phyloP scores from a whole-genome alignment of 768 basidiomycete species.

The Sarcomyxa edulis region DNA sequence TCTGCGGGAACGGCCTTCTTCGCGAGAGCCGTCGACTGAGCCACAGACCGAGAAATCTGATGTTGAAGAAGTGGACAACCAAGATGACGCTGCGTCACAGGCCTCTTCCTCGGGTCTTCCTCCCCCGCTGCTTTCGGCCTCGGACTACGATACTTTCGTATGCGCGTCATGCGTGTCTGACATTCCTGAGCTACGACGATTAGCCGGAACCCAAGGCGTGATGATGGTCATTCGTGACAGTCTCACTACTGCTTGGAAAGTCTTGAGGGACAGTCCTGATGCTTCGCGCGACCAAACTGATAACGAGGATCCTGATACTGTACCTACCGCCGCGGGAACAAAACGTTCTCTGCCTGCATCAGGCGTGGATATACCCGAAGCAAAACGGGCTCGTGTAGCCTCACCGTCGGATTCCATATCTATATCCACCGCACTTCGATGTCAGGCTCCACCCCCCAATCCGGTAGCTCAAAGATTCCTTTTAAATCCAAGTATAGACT shows the following conservation, averaged over 20 bases:
- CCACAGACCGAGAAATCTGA: slow-evolving; percentile 12
- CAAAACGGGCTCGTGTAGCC: slow-evolving; percentile 32
- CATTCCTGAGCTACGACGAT: slow-evolving; percentile 47
- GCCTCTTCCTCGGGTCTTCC: slow-evolving; percentile 63
- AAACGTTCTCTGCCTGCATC: slow-evolving; percentile 51
- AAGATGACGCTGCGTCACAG: slow-evolving; percentile 51
- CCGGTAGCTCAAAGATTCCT: slow-evolving; percentile 41
- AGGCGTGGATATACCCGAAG: slow-evolving; percentile 25
- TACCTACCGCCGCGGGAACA: slow-evolving; percentile 20
- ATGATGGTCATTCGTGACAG: slow-evolving; percentile 60
- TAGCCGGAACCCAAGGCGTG: slow-evolving; percentile 65
- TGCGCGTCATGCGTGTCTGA: slow-evolving; percentile 65
- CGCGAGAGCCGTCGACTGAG: slow-evolving; percentile 33
- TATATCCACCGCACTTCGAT: slow-evolving; percentile 23
- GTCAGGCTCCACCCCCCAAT: slow-evolving; percentile 53
- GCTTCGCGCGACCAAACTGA: slow-evolving; percentile 15
- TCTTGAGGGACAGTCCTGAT: no score
- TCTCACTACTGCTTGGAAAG: slow-evolving; percentile 41
- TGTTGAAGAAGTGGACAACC: slow-evolving; percentile 23
- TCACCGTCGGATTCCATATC: slow-evolving; percentile 10
- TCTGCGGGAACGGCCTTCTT: slow-evolving; percentile 59
- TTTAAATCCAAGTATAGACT: slow-evolving; percentile 14
- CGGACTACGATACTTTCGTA: slow-evolving; percentile 72
- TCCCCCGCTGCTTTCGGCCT: slow-evolving; percentile 58
- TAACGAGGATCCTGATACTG: slow-evolving; percentile 21